Conservation (phyloP, 805 yeast genomes). For the Teunomyces aglyptinius region DNA sequence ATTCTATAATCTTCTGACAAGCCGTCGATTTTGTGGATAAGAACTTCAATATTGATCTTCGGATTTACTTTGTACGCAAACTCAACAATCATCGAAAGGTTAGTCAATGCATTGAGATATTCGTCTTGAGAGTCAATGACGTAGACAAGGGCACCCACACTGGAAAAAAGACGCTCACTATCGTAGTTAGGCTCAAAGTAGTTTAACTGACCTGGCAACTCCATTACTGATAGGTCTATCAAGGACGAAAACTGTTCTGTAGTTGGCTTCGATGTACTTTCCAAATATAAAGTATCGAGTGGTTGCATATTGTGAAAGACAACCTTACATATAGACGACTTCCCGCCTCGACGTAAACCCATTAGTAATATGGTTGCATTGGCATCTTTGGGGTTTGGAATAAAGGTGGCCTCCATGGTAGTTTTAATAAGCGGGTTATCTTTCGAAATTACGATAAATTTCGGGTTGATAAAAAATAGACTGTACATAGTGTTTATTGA, state of each 20-base stretch:
- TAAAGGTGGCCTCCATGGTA: slow-evolving; percentile 15
- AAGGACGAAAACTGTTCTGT: slow-evolving; percentile 80
- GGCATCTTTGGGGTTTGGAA: slow-evolving; percentile 45
- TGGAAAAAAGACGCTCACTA: slow-evolving; percentile 69
- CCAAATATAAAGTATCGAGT: slow-evolving; percentile 84
- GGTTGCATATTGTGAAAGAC: slow-evolving; percentile 97
- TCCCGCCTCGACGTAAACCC: slow-evolving; percentile 91
- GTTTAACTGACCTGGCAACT: slow-evolving; percentile 90
- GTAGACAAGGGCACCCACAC: slow-evolving; percentile 87
- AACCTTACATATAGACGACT: slow-evolving; percentile 92
- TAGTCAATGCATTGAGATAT: slow-evolving; percentile 86
- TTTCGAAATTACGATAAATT: not conserved
- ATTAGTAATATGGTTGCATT: slow-evolving; percentile 81
- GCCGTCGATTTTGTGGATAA: slow-evolving; percentile 95
- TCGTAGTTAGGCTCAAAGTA: slow-evolving; percentile 84
- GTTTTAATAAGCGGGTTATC: not conserved
- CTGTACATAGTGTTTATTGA: not conserved
- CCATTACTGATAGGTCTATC: slow-evolving; percentile 86
- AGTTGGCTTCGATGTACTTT: slow-evolving; percentile 86
- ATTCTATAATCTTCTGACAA: slow-evolving; percentile 88
- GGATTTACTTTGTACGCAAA: slow-evolving; percentile 86
- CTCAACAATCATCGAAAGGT: slow-evolving; percentile 82
- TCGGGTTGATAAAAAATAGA: not conserved
- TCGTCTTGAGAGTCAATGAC: slow-evolving; percentile 97
- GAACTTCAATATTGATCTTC: slow-evolving; percentile 80